Conservation (phyloP, 306 rosid genomes). For the Dryas alaskensis region DNA sequence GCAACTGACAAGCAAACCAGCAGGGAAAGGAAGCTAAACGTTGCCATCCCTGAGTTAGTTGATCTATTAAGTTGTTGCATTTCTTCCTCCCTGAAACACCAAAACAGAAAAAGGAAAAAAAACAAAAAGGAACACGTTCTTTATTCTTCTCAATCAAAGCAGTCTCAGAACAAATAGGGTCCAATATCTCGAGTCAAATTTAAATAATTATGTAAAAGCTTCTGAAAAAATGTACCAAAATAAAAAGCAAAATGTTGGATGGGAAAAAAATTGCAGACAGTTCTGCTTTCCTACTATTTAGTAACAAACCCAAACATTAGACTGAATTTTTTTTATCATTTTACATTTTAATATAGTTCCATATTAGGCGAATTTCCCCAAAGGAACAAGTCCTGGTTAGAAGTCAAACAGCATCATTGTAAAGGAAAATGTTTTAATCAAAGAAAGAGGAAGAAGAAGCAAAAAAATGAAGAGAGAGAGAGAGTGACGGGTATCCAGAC, state of each 20-base stretch:
- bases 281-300: background rate
- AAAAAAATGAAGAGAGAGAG: background rate
- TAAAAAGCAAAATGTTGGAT: background rate
- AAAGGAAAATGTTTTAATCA: background rate
- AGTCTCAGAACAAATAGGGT: background rate
- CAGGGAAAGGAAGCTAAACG: conserved; percentile 72
- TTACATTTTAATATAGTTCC: background rate
- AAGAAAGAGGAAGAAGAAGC: background rate
- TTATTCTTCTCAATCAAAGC: background rate
- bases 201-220: background rate
- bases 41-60: conserved; percentile 72
- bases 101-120: conserved; percentile 7
- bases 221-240: background rate
- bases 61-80: conserved; percentile 80
- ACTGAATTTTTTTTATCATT: background rate
- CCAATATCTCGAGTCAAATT: background rate
- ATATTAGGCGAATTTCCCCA: background rate
- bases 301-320: background rate
- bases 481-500: background rate
- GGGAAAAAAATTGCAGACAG: background rate
- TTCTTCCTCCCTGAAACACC: conserved; percentile 70
- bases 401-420: background rate
- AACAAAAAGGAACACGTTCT: too few relatives aligned
- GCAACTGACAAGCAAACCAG: conserved; percentile 83
- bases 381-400: background rate